Evolutionary conservation across 495 filamentous ascomycete genomes (phyloP).

Genomic region (Cenococcum geophilum): DNA sequence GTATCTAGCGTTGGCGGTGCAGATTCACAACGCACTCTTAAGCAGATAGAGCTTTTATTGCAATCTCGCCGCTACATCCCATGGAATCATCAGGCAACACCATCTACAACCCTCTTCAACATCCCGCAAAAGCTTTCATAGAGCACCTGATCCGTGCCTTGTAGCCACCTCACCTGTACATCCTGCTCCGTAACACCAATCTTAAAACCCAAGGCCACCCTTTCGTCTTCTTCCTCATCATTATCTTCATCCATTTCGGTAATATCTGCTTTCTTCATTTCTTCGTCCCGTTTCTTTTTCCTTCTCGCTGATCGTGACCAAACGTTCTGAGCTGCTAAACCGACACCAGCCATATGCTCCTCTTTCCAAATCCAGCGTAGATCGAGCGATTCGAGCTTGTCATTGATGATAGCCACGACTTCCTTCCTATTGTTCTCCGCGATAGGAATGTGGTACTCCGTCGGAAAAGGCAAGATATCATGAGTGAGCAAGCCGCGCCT

Average conservation of each 20-base stretch:
- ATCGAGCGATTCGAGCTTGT: slow-evolving; percentile 42
- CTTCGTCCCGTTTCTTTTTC: slow-evolving; percentile 28
- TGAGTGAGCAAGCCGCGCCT: slow-evolving; percentile 52
- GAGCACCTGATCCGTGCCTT: slow-evolving; percentile 64
- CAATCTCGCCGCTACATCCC: too few relatives aligned
- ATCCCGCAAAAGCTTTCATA: slow-evolving; percentile 90
- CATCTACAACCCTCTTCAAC: slow-evolving; percentile 43
- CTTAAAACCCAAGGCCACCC: slow-evolving; percentile 45
- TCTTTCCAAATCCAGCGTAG: slow-evolving; percentile 50
- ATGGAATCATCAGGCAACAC: neutral
- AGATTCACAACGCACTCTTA: too few relatives aligned
- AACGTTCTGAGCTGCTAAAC: slow-evolving; percentile 58
- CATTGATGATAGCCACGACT: slow-evolving; percentile 37
- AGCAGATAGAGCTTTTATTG: too few relatives aligned
- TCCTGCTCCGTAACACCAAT: slow-evolving; percentile 31
- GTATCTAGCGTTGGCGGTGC: too few relatives aligned
- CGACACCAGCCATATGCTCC: slow-evolving; percentile 44
- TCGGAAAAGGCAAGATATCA: slow-evolving; percentile 54
- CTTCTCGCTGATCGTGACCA: slow-evolving; percentile 66
- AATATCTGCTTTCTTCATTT: slow-evolving; percentile 25
- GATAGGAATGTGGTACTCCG: slow-evolving; percentile 49
- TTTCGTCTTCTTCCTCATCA: slow-evolving; percentile 34
- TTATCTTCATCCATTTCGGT: slow-evolving; percentile 34
- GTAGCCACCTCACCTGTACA: slow-evolving; percentile 60
- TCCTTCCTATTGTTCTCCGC: slow-evolving; percentile 31